A percentile compares a stretch with the other conserved stretches of the same genome.
Evolutionary conservation across 176 grass and related monocot genomes (phyloP).

Genomic region (Carex kokanica): DNA sequence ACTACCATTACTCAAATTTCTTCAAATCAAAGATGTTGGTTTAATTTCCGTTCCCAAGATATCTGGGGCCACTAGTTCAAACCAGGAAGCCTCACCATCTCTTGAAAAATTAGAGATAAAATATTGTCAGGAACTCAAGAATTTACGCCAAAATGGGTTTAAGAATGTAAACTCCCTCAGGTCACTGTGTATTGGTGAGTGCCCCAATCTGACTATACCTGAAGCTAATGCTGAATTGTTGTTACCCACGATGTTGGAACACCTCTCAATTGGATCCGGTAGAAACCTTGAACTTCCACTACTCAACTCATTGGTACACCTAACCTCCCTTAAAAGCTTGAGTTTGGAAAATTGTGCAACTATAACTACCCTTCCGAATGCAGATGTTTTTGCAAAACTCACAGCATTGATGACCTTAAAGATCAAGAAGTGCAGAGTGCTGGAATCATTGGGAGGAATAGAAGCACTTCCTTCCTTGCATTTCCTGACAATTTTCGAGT

Average conservation of each 20-base stretch:
- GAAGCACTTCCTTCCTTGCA: constrained; percentile 11
- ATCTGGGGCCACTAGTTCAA: background rate
- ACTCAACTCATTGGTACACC: constrained; percentile 18
- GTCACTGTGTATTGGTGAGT: background rate
- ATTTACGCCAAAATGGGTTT: constrained; percentile 17
- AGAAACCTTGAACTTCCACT: background rate
- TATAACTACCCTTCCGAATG: constrained; percentile 19
- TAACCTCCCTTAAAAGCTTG: constrained; percentile 23
- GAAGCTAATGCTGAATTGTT: background rate
- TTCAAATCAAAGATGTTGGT: constrained; percentile 25
- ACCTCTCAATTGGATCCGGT: constrained; percentile 24
- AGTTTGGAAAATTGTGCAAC: constrained; percentile 8
- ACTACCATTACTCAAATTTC: constrained; percentile 24
- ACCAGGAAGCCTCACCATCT: constrained; percentile 9
- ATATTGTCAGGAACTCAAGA: constrained; percentile 13
- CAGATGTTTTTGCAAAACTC: constrained; percentile 15
- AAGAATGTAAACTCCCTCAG: constrained; percentile 17
- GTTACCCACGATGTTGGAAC: background rate
- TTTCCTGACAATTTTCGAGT: constrained; percentile 21
- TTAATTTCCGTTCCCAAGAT: constrained; percentile 23
- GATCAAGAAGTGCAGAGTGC: constrained; percentile 5
- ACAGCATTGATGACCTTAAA: background rate
- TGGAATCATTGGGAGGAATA: constrained; percentile 33
- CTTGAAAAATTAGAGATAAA: constrained; percentile 13
- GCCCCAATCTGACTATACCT: background rate